Evolutionary conservation across 1,284 basidiomycete species (phyloP).

Genomic region (Irpex sp.): DNA sequence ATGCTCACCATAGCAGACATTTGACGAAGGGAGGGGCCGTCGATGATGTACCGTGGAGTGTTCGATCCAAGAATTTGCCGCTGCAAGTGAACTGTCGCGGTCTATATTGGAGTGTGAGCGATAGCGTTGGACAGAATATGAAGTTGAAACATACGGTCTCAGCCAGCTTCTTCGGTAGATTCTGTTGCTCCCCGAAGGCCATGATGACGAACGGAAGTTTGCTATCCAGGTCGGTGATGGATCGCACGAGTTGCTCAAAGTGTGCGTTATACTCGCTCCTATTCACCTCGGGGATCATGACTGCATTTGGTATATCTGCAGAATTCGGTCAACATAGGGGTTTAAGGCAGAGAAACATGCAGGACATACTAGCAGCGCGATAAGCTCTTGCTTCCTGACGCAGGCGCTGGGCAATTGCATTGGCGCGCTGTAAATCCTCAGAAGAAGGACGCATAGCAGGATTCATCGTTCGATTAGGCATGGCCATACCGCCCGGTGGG

Average conservation of each 20-base stretch:
- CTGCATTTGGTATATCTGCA: neutral
- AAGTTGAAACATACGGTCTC: neutral
- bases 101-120: neutral
- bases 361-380: neutral
- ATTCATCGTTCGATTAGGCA: neutral
- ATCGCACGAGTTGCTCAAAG: neutral
- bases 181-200: neutral
- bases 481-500: neutral
- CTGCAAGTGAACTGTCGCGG: neutral
- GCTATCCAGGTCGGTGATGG: neutral
- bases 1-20: neutral
- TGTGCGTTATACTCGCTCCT: neutral
- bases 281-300: neutral
- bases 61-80: neutral
- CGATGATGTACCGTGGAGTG: neutral
- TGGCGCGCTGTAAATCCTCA: neutral
- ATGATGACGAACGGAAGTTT: neutral
- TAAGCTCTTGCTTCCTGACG: neutral
- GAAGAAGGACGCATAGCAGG: neutral
- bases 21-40: neutral
- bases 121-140: neutral
- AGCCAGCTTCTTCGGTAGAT: neutral
- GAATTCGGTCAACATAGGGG: neutral
- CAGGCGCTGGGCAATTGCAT: neutral
- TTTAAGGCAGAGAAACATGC: neutral